Evolutionary conservation across 805 yeast genomes (phyloP).

Genomic region (Danielozyma ontarioensis): DNA sequence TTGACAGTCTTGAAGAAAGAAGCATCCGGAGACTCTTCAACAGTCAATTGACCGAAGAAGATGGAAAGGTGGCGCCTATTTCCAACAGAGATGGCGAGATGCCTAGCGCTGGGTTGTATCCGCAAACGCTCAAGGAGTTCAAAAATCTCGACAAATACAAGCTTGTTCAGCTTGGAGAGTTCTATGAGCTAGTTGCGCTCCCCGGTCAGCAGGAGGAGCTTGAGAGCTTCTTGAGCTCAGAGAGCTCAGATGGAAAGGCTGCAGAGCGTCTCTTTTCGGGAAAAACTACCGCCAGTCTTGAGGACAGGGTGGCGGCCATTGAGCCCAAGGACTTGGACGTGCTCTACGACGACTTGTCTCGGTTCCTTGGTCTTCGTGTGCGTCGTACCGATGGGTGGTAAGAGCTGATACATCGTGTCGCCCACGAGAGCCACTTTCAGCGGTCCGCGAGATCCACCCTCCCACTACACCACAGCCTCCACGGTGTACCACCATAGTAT

Average conservation of each 20-base stretch:
- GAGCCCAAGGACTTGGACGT: too few relatives aligned
- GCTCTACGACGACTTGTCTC: constrained; percentile 58
- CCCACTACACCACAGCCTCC: too few relatives aligned
- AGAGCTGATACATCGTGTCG: too few relatives aligned
- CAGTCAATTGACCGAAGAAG: constrained; percentile 41
- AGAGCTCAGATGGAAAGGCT: constrained; percentile 4
- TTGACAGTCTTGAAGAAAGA: constrained; percentile 74
- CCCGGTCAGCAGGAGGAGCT: constrained; percentile 47
- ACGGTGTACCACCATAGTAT: too few relatives aligned
- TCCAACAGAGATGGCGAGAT: constrained; percentile 76
- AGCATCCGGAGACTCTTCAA: constrained; percentile 68
- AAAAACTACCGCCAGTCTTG: not conserved
- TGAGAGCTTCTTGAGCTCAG: constrained; percentile 9
- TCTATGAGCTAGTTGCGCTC: constrained; percentile 70
- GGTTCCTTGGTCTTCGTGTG: constrained; percentile 58
- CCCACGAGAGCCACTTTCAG: too few relatives aligned
- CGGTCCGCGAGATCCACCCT: too few relatives aligned
- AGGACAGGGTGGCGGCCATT: not conserved
- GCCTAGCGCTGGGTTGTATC: constrained; percentile 52
- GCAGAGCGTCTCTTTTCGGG: too few relatives aligned
- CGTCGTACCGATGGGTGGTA: constrained; percentile 52
- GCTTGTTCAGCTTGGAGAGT: constrained; percentile 55
- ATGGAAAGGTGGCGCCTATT: constrained; percentile 51
- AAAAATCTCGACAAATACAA: constrained; percentile 37
- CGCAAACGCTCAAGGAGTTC: constrained; percentile 53